Evolutionary conservation across 257 asterid genomes (phyloP).

Genomic region (Linaria vulgaris): DNA sequence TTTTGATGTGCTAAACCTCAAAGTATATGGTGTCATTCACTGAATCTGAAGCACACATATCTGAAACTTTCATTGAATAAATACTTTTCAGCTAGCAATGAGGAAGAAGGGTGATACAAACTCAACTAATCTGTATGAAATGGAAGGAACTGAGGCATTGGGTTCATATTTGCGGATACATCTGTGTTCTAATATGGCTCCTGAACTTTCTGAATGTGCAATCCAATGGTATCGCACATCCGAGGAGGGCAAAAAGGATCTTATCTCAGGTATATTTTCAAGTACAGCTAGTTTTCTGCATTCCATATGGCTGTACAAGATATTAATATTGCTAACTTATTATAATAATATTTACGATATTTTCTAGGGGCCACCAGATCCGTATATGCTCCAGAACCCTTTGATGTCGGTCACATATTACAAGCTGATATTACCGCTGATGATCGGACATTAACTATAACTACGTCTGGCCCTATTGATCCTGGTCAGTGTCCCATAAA

Average conservation of each 20-base stretch:
- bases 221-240: constrained; percentile 81
- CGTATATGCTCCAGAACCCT: constrained; percentile 90
- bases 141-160: constrained; percentile 71
- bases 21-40: not conserved
- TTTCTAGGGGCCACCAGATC: constrained; percentile 80
- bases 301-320: not conserved
- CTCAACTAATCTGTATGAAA: constrained; percentile 45
- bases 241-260: constrained; percentile 66
- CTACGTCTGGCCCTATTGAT: constrained; percentile 66
- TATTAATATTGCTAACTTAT: not conserved
- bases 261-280: constrained; percentile 61
- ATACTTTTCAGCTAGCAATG: constrained; percentile 59
- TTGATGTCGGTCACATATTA: constrained; percentile 84
- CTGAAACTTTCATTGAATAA: constrained; percentile 10
- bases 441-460: constrained; percentile 46
- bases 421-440: constrained; percentile 61
- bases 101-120: constrained; percentile 57
- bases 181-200: constrained; percentile 56
- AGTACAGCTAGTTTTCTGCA: not conserved
- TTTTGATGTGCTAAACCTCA: constrained; percentile 7
- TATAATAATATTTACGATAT: too few relatives aligned
- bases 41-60: not conserved
- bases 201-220: constrained; percentile 56
- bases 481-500: too few relatives aligned
- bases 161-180: constrained; percentile 71